phyloP scores from a whole-genome alignment of 129 eudicot species.

The Pulicaria dysenterica region DNA sequence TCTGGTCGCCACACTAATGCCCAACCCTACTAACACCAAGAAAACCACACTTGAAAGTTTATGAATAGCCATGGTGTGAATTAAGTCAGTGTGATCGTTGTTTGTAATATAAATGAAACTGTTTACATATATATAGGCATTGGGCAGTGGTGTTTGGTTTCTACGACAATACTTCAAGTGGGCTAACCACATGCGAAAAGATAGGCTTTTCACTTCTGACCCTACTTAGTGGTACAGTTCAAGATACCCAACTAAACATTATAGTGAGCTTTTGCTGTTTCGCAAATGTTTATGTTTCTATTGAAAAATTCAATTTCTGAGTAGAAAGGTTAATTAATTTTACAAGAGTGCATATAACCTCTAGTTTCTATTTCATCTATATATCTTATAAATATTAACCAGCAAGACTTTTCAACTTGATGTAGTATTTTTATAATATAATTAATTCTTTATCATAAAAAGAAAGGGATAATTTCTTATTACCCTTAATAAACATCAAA shows the following conservation, averaged over 20 bases:
- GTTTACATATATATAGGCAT: constrained; percentile 33
- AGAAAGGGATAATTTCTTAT: no score
- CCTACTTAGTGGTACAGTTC: constrained; percentile 25
- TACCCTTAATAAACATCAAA: no score
- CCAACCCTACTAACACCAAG: constrained; percentile 48
- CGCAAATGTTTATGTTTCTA: background rate
- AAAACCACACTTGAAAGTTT: constrained; percentile 37
- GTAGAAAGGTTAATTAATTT: no score
- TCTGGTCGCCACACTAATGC: constrained; percentile 46
- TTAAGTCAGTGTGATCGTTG: constrained; percentile 9
- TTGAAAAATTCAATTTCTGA: no score
- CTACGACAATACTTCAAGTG: constrained; percentile 20
- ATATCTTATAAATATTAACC: background rate
- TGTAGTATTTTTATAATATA: no score
- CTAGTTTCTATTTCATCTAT: background rate
- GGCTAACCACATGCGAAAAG: constrained; percentile 21
- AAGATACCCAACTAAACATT: constrained; percentile 20
- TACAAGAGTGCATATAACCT: no score
- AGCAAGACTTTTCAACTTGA: no score
- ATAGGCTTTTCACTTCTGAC: background rate
- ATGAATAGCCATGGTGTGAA: constrained; percentile 37
- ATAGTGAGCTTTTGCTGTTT: constrained; percentile 34
- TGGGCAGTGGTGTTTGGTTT: background rate
- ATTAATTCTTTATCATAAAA: no score
- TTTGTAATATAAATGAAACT: constrained; percentile 24